Base-by-base conservation (phyloP, 2,329 filamentous ascomycete genomes). In the Ophiocordyceps australis region DNA sequence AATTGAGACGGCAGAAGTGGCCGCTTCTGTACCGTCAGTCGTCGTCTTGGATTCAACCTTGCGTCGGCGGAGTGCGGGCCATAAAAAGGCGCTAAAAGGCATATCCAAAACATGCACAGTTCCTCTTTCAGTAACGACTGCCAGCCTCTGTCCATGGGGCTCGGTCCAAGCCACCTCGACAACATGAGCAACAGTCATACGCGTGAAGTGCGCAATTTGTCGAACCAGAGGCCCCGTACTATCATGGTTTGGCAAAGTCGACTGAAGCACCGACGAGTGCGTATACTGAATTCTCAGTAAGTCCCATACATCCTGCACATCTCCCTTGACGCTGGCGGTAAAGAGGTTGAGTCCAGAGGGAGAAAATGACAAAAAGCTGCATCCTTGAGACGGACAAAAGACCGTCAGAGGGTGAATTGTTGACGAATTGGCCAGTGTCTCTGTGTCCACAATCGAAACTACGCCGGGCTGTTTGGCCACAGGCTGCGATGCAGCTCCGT, bases 31-130 rank as follows among this genome's bases (percentile, higher is more conserved):
- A 6, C 55, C 42, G 9, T 64, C 56, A 10, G 57, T 50, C 9
- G 52, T 49, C 12, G 49, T 48, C 20, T 66, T 59, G 31, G 49
- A 52, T 20, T 41, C 40, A 26, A 49, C 54, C 32, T 47, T 50
- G 30, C 61, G 57, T 27, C 63, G 59, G 20, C 67, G 62, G 22
- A 71, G 74, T 14, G 83, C 80, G 21, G 85, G 85, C 85, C 85
- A 93, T 36, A 78, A 72, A 38, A 85, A 86, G 5, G 81, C 80
- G 34, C 71, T 78, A 23, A 70, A 62, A 7, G 83, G 82, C 49
- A 95, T 68, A 36, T 93, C 80, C 35, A 93, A 74, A 22, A 95
- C 67, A 50, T 98, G 89, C 9, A 94, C 74, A 7, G 89, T 98
- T n/a, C 86, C 83, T 38, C 85, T 79, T 41, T 92, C 82, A 1